phyloP scores from a whole-genome alignment of 441 rosid genomes.

The Erodium moschatum region DNA sequence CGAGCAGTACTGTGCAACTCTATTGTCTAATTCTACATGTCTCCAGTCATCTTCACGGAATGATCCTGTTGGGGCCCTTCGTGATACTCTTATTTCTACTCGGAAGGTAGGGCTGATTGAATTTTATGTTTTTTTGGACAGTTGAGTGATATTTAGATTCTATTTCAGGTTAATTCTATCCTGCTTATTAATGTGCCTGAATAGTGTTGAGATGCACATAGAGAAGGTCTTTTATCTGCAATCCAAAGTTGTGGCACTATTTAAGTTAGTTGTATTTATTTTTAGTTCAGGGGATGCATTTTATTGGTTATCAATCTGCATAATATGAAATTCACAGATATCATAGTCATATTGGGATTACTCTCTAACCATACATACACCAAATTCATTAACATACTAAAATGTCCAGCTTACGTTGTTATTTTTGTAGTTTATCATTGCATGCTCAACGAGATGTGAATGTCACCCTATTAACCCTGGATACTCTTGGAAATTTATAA shows the following conservation, averaged over 20 bases:
- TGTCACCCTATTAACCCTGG: background rate
- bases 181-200: background rate
- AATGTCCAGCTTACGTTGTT: background rate
- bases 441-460: background rate
- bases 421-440: slow-evolving; percentile 6
- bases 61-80: slow-evolving; percentile 57
- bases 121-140: slow-evolving; percentile 15
- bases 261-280: background rate
- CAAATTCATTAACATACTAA: background rate
- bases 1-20: slow-evolving; percentile 78
- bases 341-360: background rate
- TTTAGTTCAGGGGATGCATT: background rate
- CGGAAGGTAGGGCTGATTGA: slow-evolving; percentile 49
- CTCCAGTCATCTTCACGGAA: slow-evolving; percentile 54
- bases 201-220: background rate
- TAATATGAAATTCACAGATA: background rate
- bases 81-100: slow-evolving; percentile 46
- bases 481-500: background rate
- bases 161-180: slow-evolving; percentile 1
- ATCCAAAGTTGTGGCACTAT: background rate
- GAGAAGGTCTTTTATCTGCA: background rate
- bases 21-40: slow-evolving; percentile 43
- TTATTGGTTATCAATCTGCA: background rate
- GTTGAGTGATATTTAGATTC: slow-evolving; percentile 15
- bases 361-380: background rate